Base-by-base conservation (phyloP, 257 asterid genomes). In the Rubia yunnanensis region DNA sequence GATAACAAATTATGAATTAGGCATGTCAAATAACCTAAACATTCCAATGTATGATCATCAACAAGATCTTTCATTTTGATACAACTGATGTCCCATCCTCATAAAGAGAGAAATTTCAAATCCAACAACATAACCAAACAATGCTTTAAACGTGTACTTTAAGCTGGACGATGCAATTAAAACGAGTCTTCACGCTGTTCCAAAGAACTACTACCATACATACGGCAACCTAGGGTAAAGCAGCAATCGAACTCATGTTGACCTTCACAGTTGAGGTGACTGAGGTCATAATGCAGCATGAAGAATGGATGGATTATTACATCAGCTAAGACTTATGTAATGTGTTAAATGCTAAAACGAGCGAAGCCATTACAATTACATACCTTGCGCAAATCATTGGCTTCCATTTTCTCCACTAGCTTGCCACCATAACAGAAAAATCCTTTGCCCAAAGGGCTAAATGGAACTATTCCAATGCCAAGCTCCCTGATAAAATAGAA, bases 401-500 rank as follows among this genome's bases (percentile, higher is more conserved):
- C 38, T 13, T 67, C 38, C 60, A 72, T 60, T 46, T 44, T 61
- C 38, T 68, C 70, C 22, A 68, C 46, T 6, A 68, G 27, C 53
- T 72, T 68, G 36, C 78, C 67, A 65, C 81, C 75, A 0, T 74
- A 64, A 53, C 78, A 53, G 39, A 72, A 65, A 58, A 77, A 77
- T 2, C 81, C 78, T 22, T 63, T 59, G 23, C 78, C 78, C 60
- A 77, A 30, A 26, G 81, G 81, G 36, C 78, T 73, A 64, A 64
- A 77, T 31, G 74, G 69, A 22, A 77, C 78, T 5, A 73, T 69
- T n/a, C 78, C 81, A 24, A 77, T 77, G 30, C 81, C 81, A 14
- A 77, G 75, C 30, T 77, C 78, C 58, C 80, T 76, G 24, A 35
- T 30, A 30, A 50, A 55, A 56, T 10, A 48, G 41, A 1, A 35